Evolutionary conservation across 2,329 filamentous ascomycete genomes (phyloP).

Genomic region (Cladosporium sp.): DNA sequence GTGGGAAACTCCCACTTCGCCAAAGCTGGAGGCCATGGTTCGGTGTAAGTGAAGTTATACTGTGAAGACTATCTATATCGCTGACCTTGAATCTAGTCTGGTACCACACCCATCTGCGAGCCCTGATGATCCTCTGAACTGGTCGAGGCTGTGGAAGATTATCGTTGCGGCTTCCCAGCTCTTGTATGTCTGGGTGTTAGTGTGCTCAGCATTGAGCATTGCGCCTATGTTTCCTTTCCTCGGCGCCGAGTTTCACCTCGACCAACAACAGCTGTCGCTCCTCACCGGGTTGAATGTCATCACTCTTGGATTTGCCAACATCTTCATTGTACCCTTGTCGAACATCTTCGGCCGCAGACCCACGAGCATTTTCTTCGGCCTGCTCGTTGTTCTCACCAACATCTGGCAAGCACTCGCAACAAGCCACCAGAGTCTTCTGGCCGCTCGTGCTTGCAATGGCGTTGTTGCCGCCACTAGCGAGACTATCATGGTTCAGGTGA

Average conservation of each 20-base stretch:
- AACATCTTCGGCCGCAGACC: slow-evolving; percentile 43
- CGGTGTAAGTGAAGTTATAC: slow-evolving; percentile 21
- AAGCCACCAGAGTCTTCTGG: slow-evolving; percentile 39
- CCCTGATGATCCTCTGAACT: slow-evolving; percentile 26
- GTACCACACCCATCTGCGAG: slow-evolving; percentile 26
- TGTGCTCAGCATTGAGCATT: slow-evolving; percentile 40
- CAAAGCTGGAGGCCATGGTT: slow-evolving; percentile 23
- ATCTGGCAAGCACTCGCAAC: slow-evolving; percentile 43
- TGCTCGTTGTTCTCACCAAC: slow-evolving; percentile 39
- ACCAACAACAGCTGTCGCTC: slow-evolving; percentile 37
- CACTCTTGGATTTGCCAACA: slow-evolving; percentile 42
- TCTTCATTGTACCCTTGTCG: slow-evolving; percentile 41
- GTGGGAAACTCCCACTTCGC: slow-evolving; percentile 24
- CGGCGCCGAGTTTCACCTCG: slow-evolving; percentile 37
- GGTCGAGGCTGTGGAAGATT: slow-evolving; percentile 27
- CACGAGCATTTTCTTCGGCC: slow-evolving; percentile 37
- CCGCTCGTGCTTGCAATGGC: slow-evolving; percentile 41
- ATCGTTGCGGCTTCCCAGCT: slow-evolving; percentile 36
- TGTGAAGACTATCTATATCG: not conserved
- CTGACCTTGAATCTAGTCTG: slow-evolving; percentile 16
- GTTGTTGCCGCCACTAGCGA: slow-evolving; percentile 42
- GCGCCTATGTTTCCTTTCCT: slow-evolving; percentile 43
- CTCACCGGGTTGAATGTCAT: slow-evolving; percentile 43
- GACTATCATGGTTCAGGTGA: slow-evolving; percentile 41
- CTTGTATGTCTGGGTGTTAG: slow-evolving; percentile 41